Base-by-base conservation (phyloP, 1,284 basidiomycete genomes). In the Ustilago loliicola region DNA sequence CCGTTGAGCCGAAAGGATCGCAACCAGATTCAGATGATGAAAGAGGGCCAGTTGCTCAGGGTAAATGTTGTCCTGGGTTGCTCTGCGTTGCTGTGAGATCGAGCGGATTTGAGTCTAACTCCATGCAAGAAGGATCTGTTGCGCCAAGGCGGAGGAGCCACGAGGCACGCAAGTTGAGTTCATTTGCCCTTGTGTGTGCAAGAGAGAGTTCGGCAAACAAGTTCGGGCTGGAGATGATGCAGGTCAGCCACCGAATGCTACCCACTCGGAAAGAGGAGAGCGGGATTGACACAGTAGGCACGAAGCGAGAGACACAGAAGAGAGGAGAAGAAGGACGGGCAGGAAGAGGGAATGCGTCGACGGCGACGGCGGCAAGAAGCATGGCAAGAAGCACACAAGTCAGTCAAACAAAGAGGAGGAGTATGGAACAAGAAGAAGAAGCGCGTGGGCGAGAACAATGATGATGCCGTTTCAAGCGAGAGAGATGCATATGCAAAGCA, bases 1-100 rank as follows among this genome's bases (percentile, higher is more conserved):
- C 59, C 27, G 69, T 72, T 72, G 69, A 72, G 51, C 29, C 34
- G 60, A 59, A 72, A 62, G 50, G 59, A 50, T 23, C 29, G 63
- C 69, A 66, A 72, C 69, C 25, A 29, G 53, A 29, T 29, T 38
- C 42, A 15, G 17, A 45, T 32, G 55, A 58, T 54, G 42, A 57
- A 53, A 51, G 54, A 61, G 48, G 63, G 60, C 52, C 47, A 65
- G 50, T 57, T 51, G 56, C 47, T 47, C 25, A 21, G 13, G 38
- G 27, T 19, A 34, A 36, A 25, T 5, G 21, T 25, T 53, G 60
- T 23, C 13, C 10, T 10, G 19, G 47, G 52, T 30, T 54, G 38
- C 38, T 40, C 38, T 17, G 38, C 17, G 13, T 9, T 32, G 23
- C 13, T 40, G 25, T 51, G 36, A 11, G 42, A 45, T 9, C 11